Evolutionary conservation across 2,329 filamentous ascomycete genomes (phyloP).

Genomic region (Macrophomina tecta): DNA sequence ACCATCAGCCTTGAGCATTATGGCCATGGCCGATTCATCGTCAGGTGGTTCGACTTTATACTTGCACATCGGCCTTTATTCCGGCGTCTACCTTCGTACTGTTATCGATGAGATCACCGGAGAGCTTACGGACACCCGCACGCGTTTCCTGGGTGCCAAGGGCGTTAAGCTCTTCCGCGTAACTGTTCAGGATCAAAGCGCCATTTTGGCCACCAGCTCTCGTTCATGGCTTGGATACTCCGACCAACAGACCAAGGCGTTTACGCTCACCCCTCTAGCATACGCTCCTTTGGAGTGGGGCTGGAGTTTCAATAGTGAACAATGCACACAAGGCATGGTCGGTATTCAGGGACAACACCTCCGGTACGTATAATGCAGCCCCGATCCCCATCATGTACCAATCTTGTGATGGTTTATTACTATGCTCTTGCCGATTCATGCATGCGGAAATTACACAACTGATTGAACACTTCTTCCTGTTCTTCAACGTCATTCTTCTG

Average conservation of each 20-base stretch:
- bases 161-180: conserved; percentile 89
- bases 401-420: neutral
- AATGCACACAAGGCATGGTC: conserved; percentile 92
- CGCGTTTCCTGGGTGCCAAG: conserved; percentile 91
- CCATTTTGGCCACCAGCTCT: conserved; percentile 87
- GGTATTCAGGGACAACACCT: conserved; percentile 89
- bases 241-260: conserved; percentile 82
- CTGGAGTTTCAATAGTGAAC: conserved; percentile 95
- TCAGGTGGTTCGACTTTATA: conserved; percentile 88
- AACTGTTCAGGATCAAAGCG: conserved; percentile 82
- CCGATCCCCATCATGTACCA: neutral
- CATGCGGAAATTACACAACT: conserved; percentile 57
- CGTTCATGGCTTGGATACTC: conserved; percentile 96
- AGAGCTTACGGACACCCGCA: conserved; percentile 91
- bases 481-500: too few relatives aligned
- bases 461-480: neutral
- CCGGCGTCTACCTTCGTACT: conserved; percentile 93
- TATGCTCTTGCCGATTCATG: conserved; percentile 35
- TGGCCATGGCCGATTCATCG: conserved; percentile 93
- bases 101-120: conserved; percentile 95
- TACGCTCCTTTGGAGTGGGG: conserved; percentile 90
- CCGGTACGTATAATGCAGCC: conserved; percentile 65
- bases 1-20: conserved; percentile 86
- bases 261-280: conserved; percentile 89
- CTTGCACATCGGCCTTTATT: conserved; percentile 93